Evolutionary conservation across 177 flowering plant genomes (phyloP).

Genomic region (Vitis hybrid): DNA sequence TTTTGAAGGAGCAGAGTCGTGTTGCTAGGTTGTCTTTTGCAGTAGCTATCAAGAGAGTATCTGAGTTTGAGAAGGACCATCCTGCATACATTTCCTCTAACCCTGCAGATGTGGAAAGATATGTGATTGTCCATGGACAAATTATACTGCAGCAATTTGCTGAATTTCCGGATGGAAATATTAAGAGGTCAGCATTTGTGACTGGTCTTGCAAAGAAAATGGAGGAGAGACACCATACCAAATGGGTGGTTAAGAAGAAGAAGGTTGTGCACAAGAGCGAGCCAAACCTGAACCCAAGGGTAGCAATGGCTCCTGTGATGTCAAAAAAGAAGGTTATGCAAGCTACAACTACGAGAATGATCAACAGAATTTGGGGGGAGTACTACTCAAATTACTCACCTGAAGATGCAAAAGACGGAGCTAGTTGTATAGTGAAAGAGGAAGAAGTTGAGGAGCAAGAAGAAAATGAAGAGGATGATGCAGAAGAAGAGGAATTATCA

Average conservation of each 20-base stretch:
- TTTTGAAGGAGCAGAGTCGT: conserved; percentile 68
- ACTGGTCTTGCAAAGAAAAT: conserved; percentile 56
- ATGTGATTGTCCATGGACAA: conserved; percentile 82
- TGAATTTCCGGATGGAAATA: conserved; percentile 65
- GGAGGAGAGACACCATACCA: conserved; percentile 81
- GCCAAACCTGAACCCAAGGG: conserved; percentile 71
- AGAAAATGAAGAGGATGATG: conserved; percentile 55
- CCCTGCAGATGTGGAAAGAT: conserved; percentile 61
- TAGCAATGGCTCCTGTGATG: conserved; percentile 45
- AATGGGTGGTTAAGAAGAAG: conserved; percentile 68
- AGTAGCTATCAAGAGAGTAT: conserved; percentile 60
- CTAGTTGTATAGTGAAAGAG: conserved; percentile 38
- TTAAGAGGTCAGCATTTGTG: conserved; percentile 68
- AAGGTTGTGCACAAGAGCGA: conserved; percentile 33
- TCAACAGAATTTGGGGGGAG: conserved; percentile 86
- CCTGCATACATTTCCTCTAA: conserved; percentile 64
- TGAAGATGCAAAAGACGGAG: conserved; percentile 47
- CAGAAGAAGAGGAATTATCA: conserved; percentile 27
- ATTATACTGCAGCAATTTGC: conserved; percentile 73
- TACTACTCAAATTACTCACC: conserved; percentile 76
- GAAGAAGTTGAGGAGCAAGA: conserved; percentile 61
- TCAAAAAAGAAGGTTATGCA: conserved; percentile 72
- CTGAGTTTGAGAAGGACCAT: conserved; percentile 41
- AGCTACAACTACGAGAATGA: conserved; percentile 79
- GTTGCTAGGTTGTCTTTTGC: conserved; percentile 64